Evolutionary conservation across 2,329 filamentous ascomycete species (phyloP), one percentile per base, ranked within the genome.

Genomic region (Simplicillium sp.): DNA sequence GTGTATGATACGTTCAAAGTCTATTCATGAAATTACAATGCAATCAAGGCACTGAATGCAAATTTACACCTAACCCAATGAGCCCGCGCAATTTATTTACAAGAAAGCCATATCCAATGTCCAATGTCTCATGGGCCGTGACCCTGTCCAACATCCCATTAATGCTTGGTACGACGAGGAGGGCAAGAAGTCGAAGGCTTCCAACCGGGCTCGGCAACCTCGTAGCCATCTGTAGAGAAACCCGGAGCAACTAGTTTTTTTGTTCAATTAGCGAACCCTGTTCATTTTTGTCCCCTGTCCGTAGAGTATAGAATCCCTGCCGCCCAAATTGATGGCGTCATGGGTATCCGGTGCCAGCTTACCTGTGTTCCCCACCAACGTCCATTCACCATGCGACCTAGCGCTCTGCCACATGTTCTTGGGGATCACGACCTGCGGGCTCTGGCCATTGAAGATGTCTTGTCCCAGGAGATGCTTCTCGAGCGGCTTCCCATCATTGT

Each of bases 361-460:
- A 49, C 47, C 47, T 8, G 47, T 49, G 8, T 44, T 48, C 14
- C 64, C 69, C 2, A 72, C 67, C 15, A 73, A 53, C 4, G 68
- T 71, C 68, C 68, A 73, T 2, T 57, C 46, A 1, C 69, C 68
- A 14, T 56, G 44, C 34, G 66, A 70, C 36, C 50, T 52, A 1
- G 67, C 68, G 28, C 60, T 55, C 54, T 73, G 69, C 68, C 69
- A 73, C 42, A 60, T 57, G 8, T 52, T 41, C 41, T 54, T 58
- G 1, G 55, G 48, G n/a, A 73, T 57, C 2, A 60, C 57, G 1
- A 66, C 55, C 53, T 72, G 68, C 15, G 68, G 69, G 28, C 46
- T 44, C 51, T 72, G 57, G 3, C 54, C 54, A 0, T 43, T 31
- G 43, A 68, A 65, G 9, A 72, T 41, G 33, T 70, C 59, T 13